Conservation (phyloP, 2,329 filamentous ascomycete species). For the Ceratocystis eucalypticola region DNA sequence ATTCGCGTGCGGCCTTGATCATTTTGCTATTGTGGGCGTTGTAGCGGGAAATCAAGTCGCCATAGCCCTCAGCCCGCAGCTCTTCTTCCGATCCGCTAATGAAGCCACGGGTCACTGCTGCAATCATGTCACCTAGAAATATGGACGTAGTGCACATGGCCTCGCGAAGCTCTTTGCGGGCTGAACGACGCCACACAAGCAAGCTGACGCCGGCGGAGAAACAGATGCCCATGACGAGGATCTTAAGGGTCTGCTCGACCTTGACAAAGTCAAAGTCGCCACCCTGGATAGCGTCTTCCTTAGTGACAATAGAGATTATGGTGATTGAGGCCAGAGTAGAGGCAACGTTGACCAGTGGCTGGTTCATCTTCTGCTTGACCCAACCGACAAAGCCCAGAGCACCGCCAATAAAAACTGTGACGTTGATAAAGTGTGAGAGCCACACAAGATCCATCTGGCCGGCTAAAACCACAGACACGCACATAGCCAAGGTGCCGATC, state of each 20-base stretch:
- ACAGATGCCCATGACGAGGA: conserved; percentile 64
- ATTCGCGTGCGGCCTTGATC: conserved; percentile 65
- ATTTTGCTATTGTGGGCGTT: conserved; percentile 37
- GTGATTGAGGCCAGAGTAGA: conserved; percentile 78
- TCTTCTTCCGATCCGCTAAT: conserved; percentile 71
- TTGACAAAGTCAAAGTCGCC: conserved; percentile 72
- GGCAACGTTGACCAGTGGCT: conserved; percentile 69
- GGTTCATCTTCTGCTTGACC: conserved; percentile 67
- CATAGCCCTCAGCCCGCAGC: conserved; percentile 51
- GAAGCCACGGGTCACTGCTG: conserved; percentile 70
- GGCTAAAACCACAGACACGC: conserved; percentile 67
- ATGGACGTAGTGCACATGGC: conserved; percentile 54
- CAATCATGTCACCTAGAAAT: conserved; percentile 66
- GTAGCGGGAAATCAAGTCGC: conserved; percentile 17
- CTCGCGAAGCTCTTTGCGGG: conserved; percentile 56
- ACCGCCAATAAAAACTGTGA: conserved; percentile 73
- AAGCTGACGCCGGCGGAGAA: conserved; percentile 63
- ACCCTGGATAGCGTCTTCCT: conserved; percentile 74
- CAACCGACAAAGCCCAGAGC: conserved; percentile 79
- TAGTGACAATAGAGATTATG: conserved; percentile 79
- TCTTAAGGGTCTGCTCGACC: conserved; percentile 68
- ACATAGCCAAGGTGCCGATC: conserved; percentile 74
- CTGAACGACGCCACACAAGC: conserved; percentile 64
- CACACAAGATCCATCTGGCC: conserved; percentile 49
- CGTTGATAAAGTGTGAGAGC: conserved; percentile 63